These are phyloP conservation scores for Fusarium fujikuroi DNA, from an alignment of 2,329 filamentous ascomycete genomes.

Conservation along the genomic window DNA sequence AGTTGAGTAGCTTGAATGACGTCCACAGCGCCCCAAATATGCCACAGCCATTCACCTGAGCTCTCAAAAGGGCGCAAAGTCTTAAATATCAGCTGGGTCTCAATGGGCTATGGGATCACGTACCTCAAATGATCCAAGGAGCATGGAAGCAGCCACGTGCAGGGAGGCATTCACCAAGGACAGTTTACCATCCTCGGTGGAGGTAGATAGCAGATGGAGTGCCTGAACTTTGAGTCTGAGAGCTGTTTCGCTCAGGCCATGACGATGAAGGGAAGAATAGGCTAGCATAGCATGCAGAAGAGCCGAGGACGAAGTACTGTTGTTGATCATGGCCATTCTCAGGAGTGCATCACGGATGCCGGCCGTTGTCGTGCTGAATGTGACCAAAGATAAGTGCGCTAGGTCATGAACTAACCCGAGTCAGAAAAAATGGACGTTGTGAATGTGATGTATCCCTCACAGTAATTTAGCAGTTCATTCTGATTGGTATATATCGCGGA, in stretches of 20 bases:
- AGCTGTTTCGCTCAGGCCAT: slow-evolving; percentile 10
- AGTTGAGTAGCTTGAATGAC: slow-evolving; percentile 21
- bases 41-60: slow-evolving; percentile 37
- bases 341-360: slow-evolving; percentile 28
- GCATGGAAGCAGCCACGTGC: slow-evolving; percentile 38
- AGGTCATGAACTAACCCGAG: slow-evolving; percentile 4
- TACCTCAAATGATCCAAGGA: slow-evolving; percentile 37
- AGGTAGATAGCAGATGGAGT: slow-evolving; percentile 15
- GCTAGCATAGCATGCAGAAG: slow-evolving; percentile 33
- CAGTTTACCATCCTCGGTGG: background rate
- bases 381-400: slow-evolving; percentile 24
- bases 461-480: slow-evolving; percentile 23
- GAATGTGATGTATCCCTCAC: background rate
- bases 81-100: background rate
- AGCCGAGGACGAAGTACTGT: slow-evolving; percentile 4
- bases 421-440: background rate
- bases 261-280: slow-evolving; percentile 25
- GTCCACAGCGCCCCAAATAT: slow-evolving; percentile 33
- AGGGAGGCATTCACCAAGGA: slow-evolving; percentile 9
- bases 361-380: background rate
- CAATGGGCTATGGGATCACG: background rate
- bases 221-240: slow-evolving; percentile 30
- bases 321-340: slow-evolving; percentile 3
- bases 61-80: slow-evolving; percentile 23
- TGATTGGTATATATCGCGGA: background rate